A percentile compares a stretch with the other conserved stretches of the same genome.
phyloP scores from a whole-genome alignment of 768 basidiomycete species.

The Kwoniella sp. region DNA sequence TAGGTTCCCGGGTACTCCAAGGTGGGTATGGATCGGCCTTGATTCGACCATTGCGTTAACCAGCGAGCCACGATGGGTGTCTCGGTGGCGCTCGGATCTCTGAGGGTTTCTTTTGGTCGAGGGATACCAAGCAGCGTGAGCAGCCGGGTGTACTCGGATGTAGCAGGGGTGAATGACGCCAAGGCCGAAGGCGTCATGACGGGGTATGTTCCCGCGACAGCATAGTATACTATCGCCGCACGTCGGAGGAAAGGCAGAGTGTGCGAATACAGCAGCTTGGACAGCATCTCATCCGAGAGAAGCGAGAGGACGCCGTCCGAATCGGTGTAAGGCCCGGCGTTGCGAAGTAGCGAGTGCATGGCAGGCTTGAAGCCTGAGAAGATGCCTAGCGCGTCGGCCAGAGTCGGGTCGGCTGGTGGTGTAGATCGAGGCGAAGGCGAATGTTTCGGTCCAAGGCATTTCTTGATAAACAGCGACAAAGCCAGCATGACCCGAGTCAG shows the following conservation, averaged over 20 bases:
- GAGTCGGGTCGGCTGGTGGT: slow-evolving; percentile 53
- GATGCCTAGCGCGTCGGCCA: slow-evolving; percentile 61
- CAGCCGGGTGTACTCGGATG: slow-evolving; percentile 73
- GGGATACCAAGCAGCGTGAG: slow-evolving; percentile 73
- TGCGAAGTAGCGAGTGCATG: slow-evolving; percentile 34
- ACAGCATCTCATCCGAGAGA: slow-evolving; percentile 69
- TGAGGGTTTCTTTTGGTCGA: slow-evolving; percentile 59
- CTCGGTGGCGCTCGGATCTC: slow-evolving; percentile 28
- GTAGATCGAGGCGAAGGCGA: slow-evolving; percentile 9
- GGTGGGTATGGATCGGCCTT: slow-evolving; percentile 66
- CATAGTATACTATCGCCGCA: slow-evolving; percentile 75
- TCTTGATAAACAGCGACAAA: slow-evolving; percentile 51
- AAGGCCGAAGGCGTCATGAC: slow-evolving; percentile 19
- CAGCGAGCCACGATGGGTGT: slow-evolving; percentile 65
- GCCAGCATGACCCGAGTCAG: slow-evolving; percentile 81
- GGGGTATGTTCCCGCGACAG: slow-evolving; percentile 53
- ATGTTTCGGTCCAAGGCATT: slow-evolving; percentile 8
- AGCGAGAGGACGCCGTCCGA: slow-evolving; percentile 57
- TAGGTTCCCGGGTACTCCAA: slow-evolving; percentile 81
- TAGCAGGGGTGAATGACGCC: slow-evolving; percentile 36
- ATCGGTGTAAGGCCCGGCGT: slow-evolving; percentile 33
- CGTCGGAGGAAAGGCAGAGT: slow-evolving; percentile 88
- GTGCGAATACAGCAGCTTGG: slow-evolving; percentile 79
- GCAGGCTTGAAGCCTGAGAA: slow-evolving; percentile 65
- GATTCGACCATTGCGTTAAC: slow-evolving; percentile 82